A percentile compares a stretch with the other conserved stretches of the same genome.
These are phyloP conservation scores for Bremia lactucae DNA, from an alignment of 352 stramenopile genomes.

Conservation along the genomic window DNA sequence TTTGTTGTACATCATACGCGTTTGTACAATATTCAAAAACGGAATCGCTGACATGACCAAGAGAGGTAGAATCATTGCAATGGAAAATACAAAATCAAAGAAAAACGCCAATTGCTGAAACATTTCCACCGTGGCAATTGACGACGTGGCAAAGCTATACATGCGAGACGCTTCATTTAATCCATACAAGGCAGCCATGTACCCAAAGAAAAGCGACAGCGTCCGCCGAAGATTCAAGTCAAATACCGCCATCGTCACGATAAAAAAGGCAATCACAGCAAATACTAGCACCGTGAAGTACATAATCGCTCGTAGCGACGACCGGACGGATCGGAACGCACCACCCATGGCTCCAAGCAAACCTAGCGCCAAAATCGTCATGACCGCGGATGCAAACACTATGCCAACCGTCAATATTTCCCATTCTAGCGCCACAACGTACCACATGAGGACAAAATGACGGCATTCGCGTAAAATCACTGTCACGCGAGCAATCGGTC, in stretches of 20 bases:
- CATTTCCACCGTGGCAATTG: constrained; percentile 47
- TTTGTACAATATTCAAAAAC: constrained; percentile 83
- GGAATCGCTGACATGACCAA: constrained; percentile 74
- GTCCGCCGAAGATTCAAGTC: constrained; percentile 23
- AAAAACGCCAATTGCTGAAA: constrained; percentile 79
- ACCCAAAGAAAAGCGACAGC: constrained; percentile 72
- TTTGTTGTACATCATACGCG: constrained; percentile 88
- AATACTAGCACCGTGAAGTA: constrained; percentile 40
- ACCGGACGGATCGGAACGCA: constrained; percentile 24
- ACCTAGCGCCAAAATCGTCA: constrained; percentile 48
- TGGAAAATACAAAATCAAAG: constrained; percentile 78
- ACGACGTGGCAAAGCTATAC: constrained; percentile 65
- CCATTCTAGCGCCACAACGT: constrained; percentile 67
- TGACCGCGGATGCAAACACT: constrained; percentile 42
- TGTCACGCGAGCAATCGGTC: constrained; percentile 54
- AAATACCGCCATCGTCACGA: constrained; percentile 30
- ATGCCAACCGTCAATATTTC: constrained; percentile 37
- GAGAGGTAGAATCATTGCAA: constrained; percentile 62
- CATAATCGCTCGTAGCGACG: constrained; percentile 33
- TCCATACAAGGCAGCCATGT: constrained; percentile 61
- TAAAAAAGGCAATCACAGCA: constrained; percentile 35
- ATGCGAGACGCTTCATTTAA: constrained; percentile 82
- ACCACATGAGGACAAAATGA: constrained; percentile 81
- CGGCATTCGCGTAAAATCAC: constrained; percentile 67
- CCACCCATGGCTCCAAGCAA: constrained; percentile 25